phyloP scores from a whole-genome alignment of 2,329 filamentous ascomycete species.

The Cercospora zeae-maydis region DNA sequence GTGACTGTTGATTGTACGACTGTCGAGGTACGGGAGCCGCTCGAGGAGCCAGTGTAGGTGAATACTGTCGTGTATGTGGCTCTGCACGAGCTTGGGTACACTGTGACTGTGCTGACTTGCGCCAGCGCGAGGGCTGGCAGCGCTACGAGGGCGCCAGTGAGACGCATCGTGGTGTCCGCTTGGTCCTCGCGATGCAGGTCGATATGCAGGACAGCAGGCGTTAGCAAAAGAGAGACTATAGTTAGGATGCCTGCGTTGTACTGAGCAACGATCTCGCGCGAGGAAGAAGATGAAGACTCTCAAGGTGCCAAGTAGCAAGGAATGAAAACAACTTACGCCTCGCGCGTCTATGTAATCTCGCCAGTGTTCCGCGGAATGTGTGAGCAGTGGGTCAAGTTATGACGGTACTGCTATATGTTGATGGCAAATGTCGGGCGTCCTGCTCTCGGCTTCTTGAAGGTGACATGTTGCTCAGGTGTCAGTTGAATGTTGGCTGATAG shows the following conservation, averaged over 20 bases:
- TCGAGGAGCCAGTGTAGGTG: slow-evolving; percentile 10
- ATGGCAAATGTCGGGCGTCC: neutral
- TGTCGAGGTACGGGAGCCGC: slow-evolving; percentile 23
- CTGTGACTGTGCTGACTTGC: slow-evolving; percentile 30
- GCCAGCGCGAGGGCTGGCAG: slow-evolving; percentile 18
- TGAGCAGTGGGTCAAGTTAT: neutral
- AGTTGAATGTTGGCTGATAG: neutral
- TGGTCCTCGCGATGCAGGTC: neutral
- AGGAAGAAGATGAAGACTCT: slow-evolving; percentile 3
- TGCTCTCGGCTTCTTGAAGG: neutral
- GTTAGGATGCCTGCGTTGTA: slow-evolving; percentile 10
- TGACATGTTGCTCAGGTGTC: neutral
- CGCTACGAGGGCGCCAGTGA: slow-evolving; percentile 17
- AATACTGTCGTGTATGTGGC: slow-evolving; percentile 20
- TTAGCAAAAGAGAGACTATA: slow-evolving; percentile 16
- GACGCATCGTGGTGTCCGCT: slow-evolving; percentile 8
- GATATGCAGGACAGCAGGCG: neutral
- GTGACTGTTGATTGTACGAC: slow-evolving; percentile 32
- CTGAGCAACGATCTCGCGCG: slow-evolving; percentile 9
- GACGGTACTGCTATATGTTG: neutral
- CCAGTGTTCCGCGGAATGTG: slow-evolving; percentile 16
- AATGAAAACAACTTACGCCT: slow-evolving; percentile 21
- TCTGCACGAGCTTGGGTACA: slow-evolving; percentile 29
- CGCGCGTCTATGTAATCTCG: slow-evolving; percentile 17
- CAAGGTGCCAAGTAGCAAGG: slow-evolving; percentile 16